Evolutionary conservation across 352 stramenopile species (phyloP), one percentile per base, ranked within the genome.

Genomic region (Phytophthora macrochlamydospora): DNA sequence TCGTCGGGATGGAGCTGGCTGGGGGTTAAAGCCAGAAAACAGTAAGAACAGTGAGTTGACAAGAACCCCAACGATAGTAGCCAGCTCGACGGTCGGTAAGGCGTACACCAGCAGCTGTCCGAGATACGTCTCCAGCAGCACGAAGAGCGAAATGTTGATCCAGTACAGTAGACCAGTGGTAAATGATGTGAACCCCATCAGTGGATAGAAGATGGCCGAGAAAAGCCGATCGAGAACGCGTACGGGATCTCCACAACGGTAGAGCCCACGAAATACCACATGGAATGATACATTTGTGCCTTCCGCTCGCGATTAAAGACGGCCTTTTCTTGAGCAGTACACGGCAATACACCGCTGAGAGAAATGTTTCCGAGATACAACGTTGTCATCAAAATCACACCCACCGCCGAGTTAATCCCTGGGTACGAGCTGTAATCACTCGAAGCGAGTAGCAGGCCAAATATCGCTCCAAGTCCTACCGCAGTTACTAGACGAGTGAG

Each of bases 391-490:
- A 65, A 51, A 60, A 73, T 85, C 61, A 51, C 73, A 14, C 81
- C 79, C 18, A 96, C 55, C 7, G 67, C 69, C 9, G 60, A 61
- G 24, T 87, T 87, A 5, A 79, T 67, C n/a, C 78, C 79, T 52
- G 81, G 69, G 56, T 81, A 90, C 9, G 73, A 76, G 33, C 53
- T 61, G 49, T 73, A 88, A 31, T 86, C 62, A 37, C 52, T 44
- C 33, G 67, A 43, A 14, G 76, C 3, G 32, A 90, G 95, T 14
- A 94, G 66, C 0, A 92, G 75, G 0, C 78, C 75, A 40, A 98
- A 92, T 0, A 98, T 56, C 3, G 97, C 46, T 11, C 81, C 91
- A 7, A 97, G 82, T 12, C 90, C 62, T 29, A 83, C 35, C 40
- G 80, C 89, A 11, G 97, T 78, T 14, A 92, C 60, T 1, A 93